Conservation (phyloP, 306 rosid genomes). For the Quercus robur region DNA sequence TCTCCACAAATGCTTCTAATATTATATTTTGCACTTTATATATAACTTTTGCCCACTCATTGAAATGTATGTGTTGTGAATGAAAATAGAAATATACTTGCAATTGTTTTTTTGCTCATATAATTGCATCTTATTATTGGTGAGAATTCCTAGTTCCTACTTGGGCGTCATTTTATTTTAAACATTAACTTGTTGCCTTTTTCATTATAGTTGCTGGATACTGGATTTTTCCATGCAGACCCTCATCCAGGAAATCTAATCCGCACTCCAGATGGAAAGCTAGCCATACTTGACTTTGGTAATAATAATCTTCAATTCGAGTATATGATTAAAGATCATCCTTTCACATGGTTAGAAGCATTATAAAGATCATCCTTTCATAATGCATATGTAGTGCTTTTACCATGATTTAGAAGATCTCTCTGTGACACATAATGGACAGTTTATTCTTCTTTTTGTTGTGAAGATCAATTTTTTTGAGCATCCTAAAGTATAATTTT, state of each 20-base stretch:
- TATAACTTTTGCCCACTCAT: background rate
- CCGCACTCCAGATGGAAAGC: constrained; percentile 98
- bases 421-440: background rate
- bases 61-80: background rate
- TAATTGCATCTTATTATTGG: background rate
- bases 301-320: constrained; percentile 27
- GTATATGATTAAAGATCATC: constrained; percentile 23
- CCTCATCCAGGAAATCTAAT: constrained; percentile 99
- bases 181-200: constrained; percentile 24
- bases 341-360: constrained; percentile 1
- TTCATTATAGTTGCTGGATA: constrained; percentile 76
- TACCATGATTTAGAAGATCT: background rate
- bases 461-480: constrained; percentile 15
- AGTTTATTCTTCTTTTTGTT: background rate
- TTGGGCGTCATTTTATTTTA: background rate
- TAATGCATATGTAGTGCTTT: background rate
- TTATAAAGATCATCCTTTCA: background rate
- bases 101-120: background rate
- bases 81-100: background rate
- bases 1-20: background rate
- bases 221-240: constrained; percentile 97
- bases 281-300: constrained; percentile 98
- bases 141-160: background rate
- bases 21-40: background rate
- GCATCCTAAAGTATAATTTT: constrained; percentile 19